Conservation (phyloP, 208 protist genomes). For the Leptomonas seymouri region DNA sequence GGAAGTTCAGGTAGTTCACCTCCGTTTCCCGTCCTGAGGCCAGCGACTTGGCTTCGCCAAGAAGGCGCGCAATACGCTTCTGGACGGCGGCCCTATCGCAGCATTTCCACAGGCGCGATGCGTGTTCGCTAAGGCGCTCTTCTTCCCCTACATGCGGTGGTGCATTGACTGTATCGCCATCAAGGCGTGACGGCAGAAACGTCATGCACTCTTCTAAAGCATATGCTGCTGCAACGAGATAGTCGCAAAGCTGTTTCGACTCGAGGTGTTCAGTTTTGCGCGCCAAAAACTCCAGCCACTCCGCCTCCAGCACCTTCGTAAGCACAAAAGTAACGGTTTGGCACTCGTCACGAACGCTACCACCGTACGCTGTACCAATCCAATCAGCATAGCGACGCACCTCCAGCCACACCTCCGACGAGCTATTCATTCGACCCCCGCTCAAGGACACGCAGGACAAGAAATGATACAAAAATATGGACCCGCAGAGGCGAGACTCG, state of each 20-base stretch:
- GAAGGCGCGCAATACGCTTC: conserved; percentile 18
- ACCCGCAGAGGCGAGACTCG: conserved; percentile 47
- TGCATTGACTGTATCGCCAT: conserved; percentile 14
- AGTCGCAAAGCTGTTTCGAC: conserved; percentile 24
- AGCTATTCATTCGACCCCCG: conserved; percentile 36
- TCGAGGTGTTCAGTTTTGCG: conserved; percentile 41
- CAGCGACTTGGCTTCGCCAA: conserved; percentile 27
- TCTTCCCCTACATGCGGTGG: conserved; percentile 55
- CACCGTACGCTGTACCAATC: conserved; percentile 39
- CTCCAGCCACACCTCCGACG: conserved; percentile 41
- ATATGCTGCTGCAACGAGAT: conserved; percentile 37
- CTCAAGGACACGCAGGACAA: conserved; percentile 35
- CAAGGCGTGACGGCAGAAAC: conserved; percentile 27
- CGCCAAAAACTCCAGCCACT: conserved; percentile 53
- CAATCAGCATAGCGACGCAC: conserved; percentile 44
- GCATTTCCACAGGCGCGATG: conserved; percentile 29
- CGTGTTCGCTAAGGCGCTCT: conserved; percentile 34
- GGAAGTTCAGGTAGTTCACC: conserved; percentile 26
- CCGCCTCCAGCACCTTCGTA: conserved; percentile 47
- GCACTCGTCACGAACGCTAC: conserved; percentile 31
- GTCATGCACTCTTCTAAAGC: conserved; percentile 44
- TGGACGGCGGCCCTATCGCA: conserved; percentile 23
- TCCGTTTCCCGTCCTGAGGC: conserved; percentile 14
- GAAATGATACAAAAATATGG: conserved; percentile 60
- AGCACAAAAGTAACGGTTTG: conserved; percentile 42